phyloP scores from a whole-genome alignment of 2,329 filamentous ascomycete species.

The Diaporthe sp. region DNA sequence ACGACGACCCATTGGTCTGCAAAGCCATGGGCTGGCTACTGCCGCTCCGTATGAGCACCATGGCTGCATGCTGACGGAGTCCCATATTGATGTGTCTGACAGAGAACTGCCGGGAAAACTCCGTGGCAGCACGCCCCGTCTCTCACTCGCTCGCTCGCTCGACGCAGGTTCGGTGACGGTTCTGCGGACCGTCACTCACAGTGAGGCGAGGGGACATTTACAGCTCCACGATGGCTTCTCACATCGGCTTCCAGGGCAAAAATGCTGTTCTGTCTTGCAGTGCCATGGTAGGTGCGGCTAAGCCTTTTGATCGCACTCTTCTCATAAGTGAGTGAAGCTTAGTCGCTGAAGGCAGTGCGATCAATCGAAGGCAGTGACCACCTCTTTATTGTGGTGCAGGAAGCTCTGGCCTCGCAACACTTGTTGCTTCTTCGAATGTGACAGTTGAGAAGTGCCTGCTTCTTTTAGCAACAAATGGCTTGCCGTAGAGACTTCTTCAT shows the following conservation, averaged over 20 bases:
- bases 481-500: slow-evolving; percentile 34
- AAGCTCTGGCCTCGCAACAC: slow-evolving; percentile 4
- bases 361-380: background rate
- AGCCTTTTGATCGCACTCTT: background rate
- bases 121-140: background rate
- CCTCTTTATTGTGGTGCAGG: background rate
- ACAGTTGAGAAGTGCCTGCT: slow-evolving; percentile 31
- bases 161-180: background rate
- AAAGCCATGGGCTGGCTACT: slow-evolving; percentile 1
- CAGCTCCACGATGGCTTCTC: background rate
- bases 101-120: background rate
- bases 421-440: slow-evolving; percentile 26
- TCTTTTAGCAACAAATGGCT: slow-evolving; percentile 22
- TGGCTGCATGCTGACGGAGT: slow-evolving; percentile 34
- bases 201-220: background rate
- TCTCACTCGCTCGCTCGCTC: background rate
- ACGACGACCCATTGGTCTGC: slow-evolving; percentile 28
- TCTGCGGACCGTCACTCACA: background rate
- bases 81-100: slow-evolving; percentile 10
- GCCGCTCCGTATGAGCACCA: slow-evolving; percentile 35
- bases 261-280: background rate
- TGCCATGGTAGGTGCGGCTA: background rate
- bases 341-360: background rate
- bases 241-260: background rate
- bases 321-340: background rate